phyloP scores from a whole-genome alignment of 2,329 filamentous ascomycete species.

The Fusarium multiceps region DNA sequence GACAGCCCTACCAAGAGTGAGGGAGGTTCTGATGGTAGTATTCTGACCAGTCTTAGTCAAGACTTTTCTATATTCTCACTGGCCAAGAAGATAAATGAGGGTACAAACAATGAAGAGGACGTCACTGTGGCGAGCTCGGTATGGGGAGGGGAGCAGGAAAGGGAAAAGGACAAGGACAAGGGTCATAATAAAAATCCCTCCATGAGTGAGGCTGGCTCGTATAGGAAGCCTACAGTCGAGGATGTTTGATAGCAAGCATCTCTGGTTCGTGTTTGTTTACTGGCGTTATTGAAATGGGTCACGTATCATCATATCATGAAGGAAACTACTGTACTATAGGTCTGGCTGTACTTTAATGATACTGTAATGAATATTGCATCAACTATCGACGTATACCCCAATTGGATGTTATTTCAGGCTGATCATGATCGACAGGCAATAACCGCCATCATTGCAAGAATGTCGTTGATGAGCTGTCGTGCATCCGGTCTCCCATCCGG shows the following conservation, averaged over 20 bases:
- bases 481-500: conserved; percentile 32
- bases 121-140: conserved; percentile 42
- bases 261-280: conserved; percentile 3
- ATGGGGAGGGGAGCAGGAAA: conserved; percentile 26
- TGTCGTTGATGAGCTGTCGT: conserved; percentile 25
- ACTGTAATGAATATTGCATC: conserved; percentile 17
- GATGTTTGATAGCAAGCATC: conserved; percentile 17
- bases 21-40: conserved; percentile 26
- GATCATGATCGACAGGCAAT: not conserved
- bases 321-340: conserved; percentile 10
- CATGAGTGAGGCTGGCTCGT: conserved; percentile 33
- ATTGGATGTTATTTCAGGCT: not conserved
- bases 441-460: too few species aligned
- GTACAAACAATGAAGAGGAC: conserved; percentile 33
- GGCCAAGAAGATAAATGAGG: conserved; percentile 32
- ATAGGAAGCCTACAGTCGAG: conserved; percentile 44
- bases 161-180: conserved; percentile 10
- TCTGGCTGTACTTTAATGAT: conserved; percentile 15
- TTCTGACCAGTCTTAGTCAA: conserved; percentile 36
- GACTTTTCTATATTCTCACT: conserved; percentile 44
- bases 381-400: not conserved
- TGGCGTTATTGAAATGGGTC: conserved; percentile 26
- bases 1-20: conserved; percentile 25
- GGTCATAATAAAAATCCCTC: conserved; percentile 15
- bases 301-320: conserved; percentile 1